Percentiles rank a stretch among this genome's conserved stretches.
Conservation (phyloP, 306 rosid species). For the Vigna angularis region DNA sequence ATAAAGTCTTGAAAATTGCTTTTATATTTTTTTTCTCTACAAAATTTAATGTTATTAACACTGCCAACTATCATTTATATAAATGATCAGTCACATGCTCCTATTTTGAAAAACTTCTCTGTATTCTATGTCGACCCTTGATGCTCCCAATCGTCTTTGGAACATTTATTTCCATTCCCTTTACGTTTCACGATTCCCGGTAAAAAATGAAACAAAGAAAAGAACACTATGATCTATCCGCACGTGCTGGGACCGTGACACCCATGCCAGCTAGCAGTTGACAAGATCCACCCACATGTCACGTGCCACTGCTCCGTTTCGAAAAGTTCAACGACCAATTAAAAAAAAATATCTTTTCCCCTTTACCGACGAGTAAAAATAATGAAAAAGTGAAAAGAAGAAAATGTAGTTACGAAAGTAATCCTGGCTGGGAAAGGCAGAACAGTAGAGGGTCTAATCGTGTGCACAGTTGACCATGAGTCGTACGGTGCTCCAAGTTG, state of each 20-base stretch:
- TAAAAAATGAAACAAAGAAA: slow-evolving; percentile 10
- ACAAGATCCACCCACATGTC: slow-evolving; percentile 55
- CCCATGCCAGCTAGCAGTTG: slow-evolving; percentile 60
- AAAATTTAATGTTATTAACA: too few relatives aligned
- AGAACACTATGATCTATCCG: slow-evolving; percentile 20
- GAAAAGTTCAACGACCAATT: slow-evolving; percentile 21
- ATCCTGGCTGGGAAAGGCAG: neutral
- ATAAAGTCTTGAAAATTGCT: too few relatives aligned
- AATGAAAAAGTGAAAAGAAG: neutral
- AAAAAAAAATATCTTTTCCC: neutral
- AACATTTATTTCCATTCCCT: neutral
- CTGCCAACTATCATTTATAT: too few relatives aligned
- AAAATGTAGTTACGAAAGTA: neutral
- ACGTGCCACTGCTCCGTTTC: slow-evolving; percentile 54
- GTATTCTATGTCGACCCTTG: neutral
- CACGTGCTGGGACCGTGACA: slow-evolving; percentile 55
- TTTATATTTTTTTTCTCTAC: too few relatives aligned
- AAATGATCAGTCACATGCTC: too few relatives aligned
- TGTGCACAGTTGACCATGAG: slow-evolving; percentile 29
- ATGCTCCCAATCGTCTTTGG: neutral
- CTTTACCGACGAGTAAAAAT: slow-evolving; percentile 10
- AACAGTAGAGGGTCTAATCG: slow-evolving; percentile 19
- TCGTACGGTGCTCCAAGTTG: slow-evolving; percentile 12
- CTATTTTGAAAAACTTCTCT: too few relatives aligned
- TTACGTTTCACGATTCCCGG: neutral